phyloP scores from a whole-genome alignment of 805 yeast genomes.

The Candida ficus region DNA sequence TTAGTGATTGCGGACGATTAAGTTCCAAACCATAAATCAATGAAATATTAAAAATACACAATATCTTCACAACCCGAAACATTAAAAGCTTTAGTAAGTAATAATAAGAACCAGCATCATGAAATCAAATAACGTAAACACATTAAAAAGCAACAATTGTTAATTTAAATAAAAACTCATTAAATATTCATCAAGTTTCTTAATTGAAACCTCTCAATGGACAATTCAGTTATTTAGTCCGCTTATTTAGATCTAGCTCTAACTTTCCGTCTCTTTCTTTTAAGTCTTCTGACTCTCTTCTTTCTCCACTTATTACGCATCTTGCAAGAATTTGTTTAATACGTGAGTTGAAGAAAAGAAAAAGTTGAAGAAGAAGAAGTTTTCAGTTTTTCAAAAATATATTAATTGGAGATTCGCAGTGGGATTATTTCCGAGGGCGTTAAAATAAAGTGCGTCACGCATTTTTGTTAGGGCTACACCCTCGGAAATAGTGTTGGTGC shows the following conservation, averaged over 20 bases:
- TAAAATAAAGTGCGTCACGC: not conserved
- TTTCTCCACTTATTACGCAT: constrained; percentile 99
- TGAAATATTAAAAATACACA: not conserved
- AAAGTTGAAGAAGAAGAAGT: constrained; percentile 12
- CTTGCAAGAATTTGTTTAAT: constrained; percentile 24
- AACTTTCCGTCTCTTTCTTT: constrained; percentile 99
- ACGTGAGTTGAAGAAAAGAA: constrained; percentile 16
- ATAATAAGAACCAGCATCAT: constrained; percentile 14
- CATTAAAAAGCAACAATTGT: constrained; percentile 1
- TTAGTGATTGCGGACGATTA: constrained; percentile 6
- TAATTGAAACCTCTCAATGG: not conserved
- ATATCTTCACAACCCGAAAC: constrained; percentile 3
- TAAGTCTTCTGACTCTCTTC: constrained; percentile 99
- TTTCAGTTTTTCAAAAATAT: constrained; percentile 19
- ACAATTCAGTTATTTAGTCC: constrained; percentile 28
- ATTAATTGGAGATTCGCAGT: constrained; percentile 1
- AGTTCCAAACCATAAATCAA: constrained; percentile 2
- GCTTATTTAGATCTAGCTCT: constrained; percentile 99
- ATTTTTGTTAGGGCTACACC: not conserved
- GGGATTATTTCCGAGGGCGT: constrained; percentile 5
- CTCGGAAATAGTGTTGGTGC: constrained; percentile 7
- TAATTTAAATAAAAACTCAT: not conserved
- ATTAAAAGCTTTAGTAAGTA: not conserved
- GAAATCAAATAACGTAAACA: constrained; percentile 3
- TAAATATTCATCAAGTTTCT: not conserved